Conservation (phyloP, 176 grass and related monocot genomes). For the Zizania latifolia region DNA sequence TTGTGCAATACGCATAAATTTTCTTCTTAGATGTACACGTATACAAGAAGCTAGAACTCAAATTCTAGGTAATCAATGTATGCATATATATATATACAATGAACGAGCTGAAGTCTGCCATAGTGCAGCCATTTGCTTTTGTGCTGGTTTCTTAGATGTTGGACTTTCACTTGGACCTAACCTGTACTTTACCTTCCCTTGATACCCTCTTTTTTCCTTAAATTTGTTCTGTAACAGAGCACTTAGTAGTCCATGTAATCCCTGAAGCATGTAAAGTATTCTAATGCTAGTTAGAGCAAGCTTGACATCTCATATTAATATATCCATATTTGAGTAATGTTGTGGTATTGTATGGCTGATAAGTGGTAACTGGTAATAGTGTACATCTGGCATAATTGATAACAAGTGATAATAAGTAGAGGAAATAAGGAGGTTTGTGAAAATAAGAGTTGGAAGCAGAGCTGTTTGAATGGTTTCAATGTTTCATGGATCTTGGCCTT, state of each 20-base stretch:
- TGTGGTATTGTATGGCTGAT: background rate
- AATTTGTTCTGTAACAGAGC: background rate
- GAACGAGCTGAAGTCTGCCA: background rate
- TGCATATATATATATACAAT: background rate
- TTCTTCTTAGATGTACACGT: background rate
- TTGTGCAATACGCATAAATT: background rate
- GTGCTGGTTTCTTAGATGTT: background rate
- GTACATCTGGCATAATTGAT: background rate
- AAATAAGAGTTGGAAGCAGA: background rate
- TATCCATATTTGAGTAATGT: background rate
- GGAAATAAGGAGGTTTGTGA: background rate
- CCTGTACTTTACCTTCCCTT: background rate
- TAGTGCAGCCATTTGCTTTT: background rate
- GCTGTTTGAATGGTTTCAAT: background rate
- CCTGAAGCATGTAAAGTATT: background rate
- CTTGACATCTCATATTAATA: background rate
- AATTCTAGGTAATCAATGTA: background rate
- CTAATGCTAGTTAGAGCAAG: background rate
- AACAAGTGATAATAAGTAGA: background rate
- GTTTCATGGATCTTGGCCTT: background rate
- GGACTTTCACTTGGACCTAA: background rate
- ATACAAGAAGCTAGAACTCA: background rate
- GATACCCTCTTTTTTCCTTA: background rate
- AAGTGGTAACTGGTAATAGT: background rate
- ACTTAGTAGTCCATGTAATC: background rate